Base-by-base conservation (phyloP, 139 green algal genomes). In the Chlorella sp. region DNA sequence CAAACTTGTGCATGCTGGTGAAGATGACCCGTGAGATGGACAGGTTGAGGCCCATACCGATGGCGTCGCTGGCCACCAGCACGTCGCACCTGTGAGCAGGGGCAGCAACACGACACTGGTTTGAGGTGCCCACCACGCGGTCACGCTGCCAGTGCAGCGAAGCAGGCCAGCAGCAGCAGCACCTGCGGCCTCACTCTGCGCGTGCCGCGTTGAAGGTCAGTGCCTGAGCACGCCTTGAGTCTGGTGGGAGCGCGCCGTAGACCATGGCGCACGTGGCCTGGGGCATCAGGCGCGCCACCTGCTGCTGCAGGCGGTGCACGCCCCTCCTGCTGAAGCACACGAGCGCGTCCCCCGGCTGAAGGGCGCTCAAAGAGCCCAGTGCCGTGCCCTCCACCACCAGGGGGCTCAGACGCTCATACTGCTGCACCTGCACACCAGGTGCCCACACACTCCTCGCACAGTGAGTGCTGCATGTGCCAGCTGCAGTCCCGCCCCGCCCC, bases 31-130 rank as follows among this genome's bases (percentile, higher is more conserved):
- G 83, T 2, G 86, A 70, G 34, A 99, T 97, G 85, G 95, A 97
- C 51, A 99, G 88, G 82, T 99, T 99, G 34, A 99, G 81, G 2
- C 95, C 95, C 93, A 99, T 98, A 5, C 95, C 95, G 26, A 99
- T 88, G 2, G 95, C 95, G 74, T 99, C 95, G 6, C 79, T 91
- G 22, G 95, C 95, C 31, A 98, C 89, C 69, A 99, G 77, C 51
- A 99, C 88, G 35, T 86, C 69, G 24, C 63, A 61, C 55, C 49
- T 74, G 68, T 36, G 62, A 5, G 3, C 35, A 61, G n/a, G n/a
- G n/a, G n/a, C n/a, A n/a, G n/a, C n/a, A n/a, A n/a, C n/a, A n/a
- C n/a, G n/a, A n/a, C n/a, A n/a, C n/a, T n/a, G n/a, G n/a, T n/a
- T n/a, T n/a, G n/a, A n/a, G n/a, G n/a, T n/a, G n/a, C n/a, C n/a